Conservation (phyloP, 352 stramenopile species). For the Phytophthora podocarpi region DNA sequence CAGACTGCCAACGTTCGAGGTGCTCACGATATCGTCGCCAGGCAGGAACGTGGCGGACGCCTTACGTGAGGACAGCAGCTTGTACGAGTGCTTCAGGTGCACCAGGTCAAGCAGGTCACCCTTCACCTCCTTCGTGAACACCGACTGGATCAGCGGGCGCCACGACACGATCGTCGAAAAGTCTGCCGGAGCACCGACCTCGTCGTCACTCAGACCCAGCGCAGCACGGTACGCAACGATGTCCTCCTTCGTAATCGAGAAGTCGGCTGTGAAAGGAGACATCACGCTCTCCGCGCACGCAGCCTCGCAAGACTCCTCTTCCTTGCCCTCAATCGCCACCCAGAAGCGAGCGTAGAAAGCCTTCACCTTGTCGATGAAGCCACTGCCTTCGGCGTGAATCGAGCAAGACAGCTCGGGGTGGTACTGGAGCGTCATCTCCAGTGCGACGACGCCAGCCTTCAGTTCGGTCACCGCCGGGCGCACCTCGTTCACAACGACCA, state of each 20-base stretch:
- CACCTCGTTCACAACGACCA: conserved; percentile 58
- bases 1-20: conserved; percentile 70
- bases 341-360: conserved; percentile 81
- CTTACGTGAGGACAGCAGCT: conserved; percentile 55
- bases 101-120: conserved; percentile 85
- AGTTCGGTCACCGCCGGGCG: conserved; percentile 62
- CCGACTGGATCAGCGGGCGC: conserved; percentile 81
- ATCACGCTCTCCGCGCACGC: conserved; percentile 68
- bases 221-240: conserved; percentile 65
- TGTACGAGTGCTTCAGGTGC: conserved; percentile 87
- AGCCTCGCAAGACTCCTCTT: conserved; percentile 59
- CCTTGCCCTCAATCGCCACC: conserved; percentile 62
- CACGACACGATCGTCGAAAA: conserved; percentile 84
- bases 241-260: conserved; percentile 61
- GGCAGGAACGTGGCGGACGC: conserved; percentile 48
- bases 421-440: conserved; percentile 67
- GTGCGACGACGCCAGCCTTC: conserved; percentile 41
- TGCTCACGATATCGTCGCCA: conserved; percentile 77
- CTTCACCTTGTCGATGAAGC: conserved; percentile 68
- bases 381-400: conserved; percentile 52
- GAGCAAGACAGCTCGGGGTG: conserved; percentile 48
- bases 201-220: conserved; percentile 44
- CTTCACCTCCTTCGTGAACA: conserved; percentile 84
- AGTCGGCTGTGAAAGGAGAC: conserved; percentile 66
- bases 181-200: conserved; percentile 55